Percentiles rank a stretch among this genome's conserved stretches.
phyloP scores from a whole-genome alignment of 2,329 filamentous ascomycete genomes.

The Stagonosporopsis tanaceti region DNA sequence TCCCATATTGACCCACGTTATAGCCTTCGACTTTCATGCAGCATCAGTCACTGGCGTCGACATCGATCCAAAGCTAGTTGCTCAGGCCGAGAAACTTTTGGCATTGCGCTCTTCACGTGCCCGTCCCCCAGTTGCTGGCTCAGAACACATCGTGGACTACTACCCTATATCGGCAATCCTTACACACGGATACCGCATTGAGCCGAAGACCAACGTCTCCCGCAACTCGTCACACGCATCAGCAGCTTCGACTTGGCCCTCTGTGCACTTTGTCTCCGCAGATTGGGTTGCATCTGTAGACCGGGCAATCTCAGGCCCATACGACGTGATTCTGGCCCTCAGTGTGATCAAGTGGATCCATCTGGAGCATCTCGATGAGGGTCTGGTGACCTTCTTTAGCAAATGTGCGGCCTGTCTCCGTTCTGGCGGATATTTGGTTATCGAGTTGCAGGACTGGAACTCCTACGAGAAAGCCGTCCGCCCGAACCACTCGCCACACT shows the following conservation, averaged over 20 bases:
- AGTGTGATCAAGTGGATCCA: constrained; percentile 53
- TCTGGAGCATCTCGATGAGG: constrained; percentile 46
- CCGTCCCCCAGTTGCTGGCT: constrained; percentile 30
- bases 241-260: constrained; percentile 31
- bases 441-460: constrained; percentile 48
- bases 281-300: constrained; percentile 43
- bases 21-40: constrained; percentile 50
- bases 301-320: constrained; percentile 36
- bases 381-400: constrained; percentile 42
- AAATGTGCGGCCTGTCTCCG: constrained; percentile 42
- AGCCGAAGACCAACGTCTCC: constrained; percentile 28
- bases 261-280: constrained; percentile 43
- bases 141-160: constrained; percentile 37
- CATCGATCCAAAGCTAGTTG: constrained; percentile 48
- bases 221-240: constrained; percentile 23
- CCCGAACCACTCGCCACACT: constrained; percentile 45
- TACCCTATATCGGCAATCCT: constrained; percentile 49
- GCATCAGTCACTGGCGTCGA: constrained; percentile 51
- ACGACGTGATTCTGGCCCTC: constrained; percentile 49
- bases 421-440: constrained; percentile 41
- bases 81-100: constrained; percentile 47
- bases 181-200: constrained; percentile 42
- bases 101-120: constrained; percentile 48
- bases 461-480: constrained; percentile 49
- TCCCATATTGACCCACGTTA: constrained; percentile 36